Percentiles rank a stretch among this genome's conserved stretches.
Conservation (phyloP, 164 flowering plant species). For the Pachysandra terminalis region DNA sequence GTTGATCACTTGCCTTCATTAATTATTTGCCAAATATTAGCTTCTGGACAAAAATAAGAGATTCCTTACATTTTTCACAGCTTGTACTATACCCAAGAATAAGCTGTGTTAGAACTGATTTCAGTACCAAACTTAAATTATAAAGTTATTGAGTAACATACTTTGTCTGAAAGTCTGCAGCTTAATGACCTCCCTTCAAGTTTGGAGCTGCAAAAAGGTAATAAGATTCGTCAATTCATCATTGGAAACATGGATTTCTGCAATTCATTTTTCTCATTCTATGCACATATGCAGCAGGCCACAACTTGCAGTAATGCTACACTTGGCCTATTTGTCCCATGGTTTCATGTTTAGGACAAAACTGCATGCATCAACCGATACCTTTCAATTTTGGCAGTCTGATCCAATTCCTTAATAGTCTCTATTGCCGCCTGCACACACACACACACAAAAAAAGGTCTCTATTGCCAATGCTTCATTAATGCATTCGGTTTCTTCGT, state of each 20-base stretch:
- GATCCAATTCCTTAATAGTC: too few species aligned
- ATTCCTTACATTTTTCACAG: background rate
- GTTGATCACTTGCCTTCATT: slow-evolving; percentile 62
- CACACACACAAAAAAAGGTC: too few species aligned
- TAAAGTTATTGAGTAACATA: slow-evolving; percentile 28
- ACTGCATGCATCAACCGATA: too few species aligned
- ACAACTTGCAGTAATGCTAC: too few species aligned
- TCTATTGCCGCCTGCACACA: too few species aligned
- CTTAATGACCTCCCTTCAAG: slow-evolving; percentile 78
- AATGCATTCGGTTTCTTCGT: too few species aligned
- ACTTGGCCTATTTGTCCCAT: too few species aligned
- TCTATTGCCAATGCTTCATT: too few species aligned
- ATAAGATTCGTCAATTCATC: slow-evolving; percentile 1
- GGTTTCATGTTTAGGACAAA: too few species aligned
- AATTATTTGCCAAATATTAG: slow-evolving; percentile 16
- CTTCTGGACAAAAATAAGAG: background rate
- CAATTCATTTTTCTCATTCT: background rate
- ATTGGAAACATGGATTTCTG: background rate
- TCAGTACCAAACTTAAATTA: background rate
- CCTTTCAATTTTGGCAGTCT: too few species aligned
- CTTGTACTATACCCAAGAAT: background rate
- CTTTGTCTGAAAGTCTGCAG: slow-evolving; percentile 91
- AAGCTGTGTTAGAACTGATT: background rate
- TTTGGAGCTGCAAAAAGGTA: slow-evolving; percentile 55
- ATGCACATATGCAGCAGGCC: background rate